Percentiles rank a stretch among this genome's conserved stretches.
These are phyloP conservation scores for Graphilbum sp. DNA, from an alignment of 2,329 filamentous ascomycete species.

Conservation along the genomic window DNA sequence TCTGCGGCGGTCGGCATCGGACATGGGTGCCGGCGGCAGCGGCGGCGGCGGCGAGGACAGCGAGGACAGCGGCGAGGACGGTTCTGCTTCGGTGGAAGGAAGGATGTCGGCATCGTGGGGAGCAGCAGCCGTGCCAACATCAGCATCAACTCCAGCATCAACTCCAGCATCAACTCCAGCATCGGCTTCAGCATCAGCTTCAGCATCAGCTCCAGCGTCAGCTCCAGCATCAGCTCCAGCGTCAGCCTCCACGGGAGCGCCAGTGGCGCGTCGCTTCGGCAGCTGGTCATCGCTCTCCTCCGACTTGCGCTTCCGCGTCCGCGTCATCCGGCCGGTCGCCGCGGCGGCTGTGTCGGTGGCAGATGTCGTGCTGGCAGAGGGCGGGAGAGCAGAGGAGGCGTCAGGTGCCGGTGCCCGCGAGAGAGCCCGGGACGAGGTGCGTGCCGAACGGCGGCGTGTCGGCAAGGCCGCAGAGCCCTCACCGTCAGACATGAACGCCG, in stretches of 20 bases:
- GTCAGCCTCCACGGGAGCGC: background rate
- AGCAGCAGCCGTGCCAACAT: background rate
- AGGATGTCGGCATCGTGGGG: background rate
- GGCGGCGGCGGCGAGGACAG: slow-evolving; percentile 17
- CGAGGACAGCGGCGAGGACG: slow-evolving; percentile 8
- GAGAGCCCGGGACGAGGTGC: background rate
- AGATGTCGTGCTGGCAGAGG: background rate
- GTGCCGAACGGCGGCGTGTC: background rate
- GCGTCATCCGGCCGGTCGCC: no score
- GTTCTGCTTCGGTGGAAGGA: background rate
- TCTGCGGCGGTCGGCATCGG: slow-evolving; percentile 11
- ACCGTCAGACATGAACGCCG: background rate
- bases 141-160: no score
- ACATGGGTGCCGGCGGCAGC: slow-evolving; percentile 5
- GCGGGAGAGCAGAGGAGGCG: slow-evolving; percentile 2
- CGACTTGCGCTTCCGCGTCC: slow-evolving; percentile 9
- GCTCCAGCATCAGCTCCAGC: no score
- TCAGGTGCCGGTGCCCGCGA: no score
- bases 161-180: no score
- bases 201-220: background rate
- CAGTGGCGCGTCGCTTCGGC: slow-evolving; percentile 4
- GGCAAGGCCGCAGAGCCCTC: background rate
- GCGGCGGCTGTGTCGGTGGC: no score
- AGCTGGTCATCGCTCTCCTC: slow-evolving; percentile 7
- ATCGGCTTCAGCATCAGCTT: no score